Evolutionary conservation across 2,329 filamentous ascomycete genomes (phyloP).

Genomic region (Fusarium sp.): DNA sequence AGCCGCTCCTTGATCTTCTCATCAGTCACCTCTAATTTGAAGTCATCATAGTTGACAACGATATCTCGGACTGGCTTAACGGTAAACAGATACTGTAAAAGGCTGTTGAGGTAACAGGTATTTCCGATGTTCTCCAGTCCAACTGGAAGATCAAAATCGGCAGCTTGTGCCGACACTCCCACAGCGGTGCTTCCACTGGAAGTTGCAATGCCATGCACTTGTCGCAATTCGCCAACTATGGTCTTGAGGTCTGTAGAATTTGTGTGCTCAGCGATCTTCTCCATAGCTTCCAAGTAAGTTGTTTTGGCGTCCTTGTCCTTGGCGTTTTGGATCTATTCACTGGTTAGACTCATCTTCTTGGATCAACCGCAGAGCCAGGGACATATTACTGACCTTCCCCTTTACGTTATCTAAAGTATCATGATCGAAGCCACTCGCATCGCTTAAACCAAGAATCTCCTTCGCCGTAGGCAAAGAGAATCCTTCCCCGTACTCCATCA

Average conservation of each 20-base stretch:
- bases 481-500: conserved; percentile 50
- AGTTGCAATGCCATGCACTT: conserved; percentile 39
- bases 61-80: conserved; percentile 84
- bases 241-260: conserved; percentile 44
- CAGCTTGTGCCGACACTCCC: conserved; percentile 15
- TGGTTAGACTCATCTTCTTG: conserved; percentile 17
- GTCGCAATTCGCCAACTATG: conserved; percentile 42
- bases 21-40: conserved; percentile 74
- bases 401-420: conserved; percentile 43
- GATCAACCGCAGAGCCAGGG: background rate
- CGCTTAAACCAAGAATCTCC: conserved; percentile 46
- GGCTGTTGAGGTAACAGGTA: conserved; percentile 96
- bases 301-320: conserved; percentile 45
- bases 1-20: conserved; percentile 72
- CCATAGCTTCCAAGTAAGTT: conserved; percentile 50
- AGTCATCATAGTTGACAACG: conserved; percentile 78
- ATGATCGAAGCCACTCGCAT: conserved; percentile 39
- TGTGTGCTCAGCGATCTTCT: conserved; percentile 50
- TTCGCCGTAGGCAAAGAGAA: conserved; percentile 52
- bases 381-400: conserved; percentile 42
- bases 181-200: conserved; percentile 1
- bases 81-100: conserved; percentile 95
- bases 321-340: conserved; percentile 42
- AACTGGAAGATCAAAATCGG: conserved; percentile 73
- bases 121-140: conserved; percentile 95